Percentiles rank a stretch among this genome's conserved stretches.
Conservation (phyloP, 2,329 filamentous ascomycete genomes). For the Sporothrix brunneoviolacea region DNA sequence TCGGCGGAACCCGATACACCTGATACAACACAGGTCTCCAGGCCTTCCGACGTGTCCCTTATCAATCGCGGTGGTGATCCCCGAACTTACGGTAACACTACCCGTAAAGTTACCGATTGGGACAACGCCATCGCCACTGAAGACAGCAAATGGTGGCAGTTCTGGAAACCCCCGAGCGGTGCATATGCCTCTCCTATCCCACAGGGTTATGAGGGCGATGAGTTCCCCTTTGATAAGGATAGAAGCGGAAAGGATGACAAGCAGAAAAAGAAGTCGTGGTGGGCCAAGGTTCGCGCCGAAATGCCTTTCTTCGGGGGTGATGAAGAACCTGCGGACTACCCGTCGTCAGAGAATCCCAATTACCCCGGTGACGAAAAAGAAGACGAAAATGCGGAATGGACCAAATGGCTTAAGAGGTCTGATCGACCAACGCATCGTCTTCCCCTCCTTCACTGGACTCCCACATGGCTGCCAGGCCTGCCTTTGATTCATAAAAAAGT, state of each 20-base stretch:
- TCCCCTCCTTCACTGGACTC: slow-evolving; percentile 49
- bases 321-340: slow-evolving; percentile 48
- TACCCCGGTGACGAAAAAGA: slow-evolving; percentile 53
- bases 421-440: slow-evolving; percentile 81
- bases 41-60: slow-evolving; percentile 26
- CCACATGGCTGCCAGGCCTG: slow-evolving; percentile 68
- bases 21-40: slow-evolving; percentile 16
- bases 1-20: slow-evolving; percentile 2
- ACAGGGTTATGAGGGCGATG: slow-evolving; percentile 43
- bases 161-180: slow-evolving; percentile 58
- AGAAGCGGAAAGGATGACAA: slow-evolving; percentile 18
- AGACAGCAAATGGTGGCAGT: slow-evolving; percentile 50
- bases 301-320: slow-evolving; percentile 44
- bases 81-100: slow-evolving; percentile 39
- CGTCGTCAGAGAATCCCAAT: slow-evolving; percentile 54
- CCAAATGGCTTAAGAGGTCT: slow-evolving; percentile 71
- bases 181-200: slow-evolving; percentile 56
- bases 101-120: slow-evolving; percentile 42
- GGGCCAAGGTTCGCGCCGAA: slow-evolving; percentile 42
- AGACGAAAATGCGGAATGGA: slow-evolving; percentile 66
- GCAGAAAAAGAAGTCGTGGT: slow-evolving; percentile 40
- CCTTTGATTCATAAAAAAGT: slow-evolving; percentile 82
- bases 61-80: not conserved
- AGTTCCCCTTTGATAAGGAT: slow-evolving; percentile 29
- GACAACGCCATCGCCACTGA: slow-evolving; percentile 44